Conservation (phyloP, 768 basidiomycete species). For the Mycena floridula region DNA sequence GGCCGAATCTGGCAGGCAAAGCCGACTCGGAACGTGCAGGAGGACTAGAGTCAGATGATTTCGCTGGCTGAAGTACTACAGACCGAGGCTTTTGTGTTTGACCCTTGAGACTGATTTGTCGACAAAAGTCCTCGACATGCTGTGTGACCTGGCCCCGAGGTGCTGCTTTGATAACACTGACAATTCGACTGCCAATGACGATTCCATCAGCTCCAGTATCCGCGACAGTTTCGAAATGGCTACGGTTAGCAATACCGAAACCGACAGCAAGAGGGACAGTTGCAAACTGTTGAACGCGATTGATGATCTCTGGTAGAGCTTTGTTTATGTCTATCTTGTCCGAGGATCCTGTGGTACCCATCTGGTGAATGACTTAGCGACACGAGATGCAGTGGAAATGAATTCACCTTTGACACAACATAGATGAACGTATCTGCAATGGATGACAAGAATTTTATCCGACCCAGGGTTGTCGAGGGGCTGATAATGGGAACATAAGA, state of each 20-base stretch:
- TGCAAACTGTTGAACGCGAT: conserved; percentile 74
- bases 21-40: conserved; percentile 22
- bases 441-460: conserved; percentile 85
- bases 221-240: conserved; percentile 82
- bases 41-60: conserved; percentile 22
- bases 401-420: conserved; percentile 85
- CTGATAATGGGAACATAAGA: conserved; percentile 95
- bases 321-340: conserved; percentile 63
- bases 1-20: conserved; percentile 83
- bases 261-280: conserved; percentile 89
- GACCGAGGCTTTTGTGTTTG: conserved; percentile 30
- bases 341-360: conserved; percentile 97
- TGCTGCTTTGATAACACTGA: conserved; percentile 70
- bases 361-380: conserved; percentile 38
- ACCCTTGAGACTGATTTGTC: conserved; percentile 50
- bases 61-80: conserved; percentile 13
- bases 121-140: conserved; percentile 69
- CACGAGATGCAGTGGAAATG: neutral
- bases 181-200: conserved; percentile 86
- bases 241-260: conserved; percentile 88
- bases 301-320: conserved; percentile 77
- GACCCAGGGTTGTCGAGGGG: conserved; percentile 81
- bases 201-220: conserved; percentile 92
- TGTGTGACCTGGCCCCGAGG: conserved; percentile 39
- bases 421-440: conserved; percentile 99